Conservation (phyloP, 1,284 basidiomycete genomes). For the Cerioporus squamosus region DNA sequence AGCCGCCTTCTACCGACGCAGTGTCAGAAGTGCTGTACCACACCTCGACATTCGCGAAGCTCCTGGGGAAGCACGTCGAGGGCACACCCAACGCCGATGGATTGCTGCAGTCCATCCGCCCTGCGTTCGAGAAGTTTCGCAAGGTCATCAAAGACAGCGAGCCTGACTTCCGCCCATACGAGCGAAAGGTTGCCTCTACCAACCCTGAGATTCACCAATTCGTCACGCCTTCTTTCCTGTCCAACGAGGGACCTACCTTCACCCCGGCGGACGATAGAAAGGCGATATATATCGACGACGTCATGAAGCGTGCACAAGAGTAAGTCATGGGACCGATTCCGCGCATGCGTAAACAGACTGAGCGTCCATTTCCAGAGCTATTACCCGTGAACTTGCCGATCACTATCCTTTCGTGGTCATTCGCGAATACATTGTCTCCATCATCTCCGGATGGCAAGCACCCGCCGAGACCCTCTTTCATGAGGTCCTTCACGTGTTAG, state of each 20-base stretch:
- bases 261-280: conserved; percentile 7
- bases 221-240: conserved; percentile 41
- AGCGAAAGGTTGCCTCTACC: background rate
- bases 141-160: conserved; percentile 53
- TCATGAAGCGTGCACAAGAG: conserved; percentile 51
- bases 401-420: conserved; percentile 69
- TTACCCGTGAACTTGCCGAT: conserved; percentile 70
- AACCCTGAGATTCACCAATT: conserved; percentile 11
- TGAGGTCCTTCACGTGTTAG: conserved; percentile 43
- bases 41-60: conserved; percentile 49
- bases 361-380: conserved; percentile 47
- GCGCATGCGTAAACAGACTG: background rate
- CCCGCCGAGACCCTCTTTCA: conserved; percentile 57
- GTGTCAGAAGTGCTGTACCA: conserved; percentile 55
- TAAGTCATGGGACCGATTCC: conserved; percentile 34
- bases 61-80: conserved; percentile 50
- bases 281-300: conserved; percentile 60
- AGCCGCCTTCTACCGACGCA: conserved; percentile 56
- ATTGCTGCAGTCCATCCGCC: conserved; percentile 57
- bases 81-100: conserved; percentile 55
- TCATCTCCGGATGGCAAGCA: conserved; percentile 52
- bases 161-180: conserved; percentile 50
- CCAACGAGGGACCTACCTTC: conserved; percentile 39
- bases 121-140: conserved; percentile 51
- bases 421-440: conserved; percentile 47